Conservation (phyloP, 2,329 filamentous ascomycete genomes). For the Periglandula ipomoeae region DNA sequence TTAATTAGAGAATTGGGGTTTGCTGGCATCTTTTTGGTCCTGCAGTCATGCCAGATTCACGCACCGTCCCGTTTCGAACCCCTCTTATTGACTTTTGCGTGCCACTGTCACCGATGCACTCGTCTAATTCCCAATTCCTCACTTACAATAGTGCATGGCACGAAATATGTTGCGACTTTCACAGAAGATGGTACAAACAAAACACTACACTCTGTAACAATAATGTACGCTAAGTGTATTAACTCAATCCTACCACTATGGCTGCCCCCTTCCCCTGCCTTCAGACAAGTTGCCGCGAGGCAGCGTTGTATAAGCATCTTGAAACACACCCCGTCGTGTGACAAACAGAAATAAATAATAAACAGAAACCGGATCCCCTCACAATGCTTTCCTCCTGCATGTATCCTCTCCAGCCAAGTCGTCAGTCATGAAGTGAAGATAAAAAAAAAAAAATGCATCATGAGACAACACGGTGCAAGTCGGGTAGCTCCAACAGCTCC, state of each 20-base stretch:
- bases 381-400: neutral
- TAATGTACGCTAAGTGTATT: too few relatives aligned
- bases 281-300: constrained; percentile 37
- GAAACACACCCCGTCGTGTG: neutral
- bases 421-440: constrained; percentile 11
- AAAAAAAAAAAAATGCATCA: constrained; percentile 8
- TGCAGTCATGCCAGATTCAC: too few relatives aligned
- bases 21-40: too few relatives aligned
- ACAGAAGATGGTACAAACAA: too few relatives aligned
- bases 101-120: too few relatives aligned
- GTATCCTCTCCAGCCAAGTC: constrained; percentile 5
- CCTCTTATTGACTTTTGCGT: neutral
- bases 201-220: too few relatives aligned
- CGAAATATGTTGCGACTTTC: too few relatives aligned
- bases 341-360: neutral
- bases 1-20: too few relatives aligned
- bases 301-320: constrained; percentile 31
- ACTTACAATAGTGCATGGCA: too few relatives aligned
- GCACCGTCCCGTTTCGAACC: neutral
- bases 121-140: too few relatives aligned
- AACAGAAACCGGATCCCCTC: constrained; percentile 6
- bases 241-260: constrained; percentile 9
- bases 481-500: neutral
- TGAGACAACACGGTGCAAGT: neutral
- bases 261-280: constrained; percentile 3